These are phyloP conservation scores for Bruguiera gymnorhiza DNA, from an alignment of 345 rosid genomes.

Conservation along the genomic window DNA sequence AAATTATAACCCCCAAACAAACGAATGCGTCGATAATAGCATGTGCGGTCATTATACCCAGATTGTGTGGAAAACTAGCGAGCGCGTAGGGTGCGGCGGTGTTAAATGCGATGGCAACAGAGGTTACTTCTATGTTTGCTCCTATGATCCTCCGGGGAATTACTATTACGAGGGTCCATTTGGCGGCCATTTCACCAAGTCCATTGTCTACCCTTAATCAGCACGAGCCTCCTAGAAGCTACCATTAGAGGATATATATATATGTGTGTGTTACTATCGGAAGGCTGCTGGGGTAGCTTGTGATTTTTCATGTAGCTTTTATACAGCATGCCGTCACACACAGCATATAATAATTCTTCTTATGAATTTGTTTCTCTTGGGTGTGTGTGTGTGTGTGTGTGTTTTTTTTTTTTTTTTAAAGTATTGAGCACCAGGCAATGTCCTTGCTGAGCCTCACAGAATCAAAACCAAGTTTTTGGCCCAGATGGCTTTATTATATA, in stretches of 20 bases:
- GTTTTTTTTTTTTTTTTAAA: too few species aligned
- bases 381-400: too few species aligned
- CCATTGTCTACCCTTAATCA: conserved; percentile 10
- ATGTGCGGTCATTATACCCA: conserved; percentile 63
- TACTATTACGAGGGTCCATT: conserved; percentile 40
- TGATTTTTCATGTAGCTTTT: too few species aligned
- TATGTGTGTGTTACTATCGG: too few species aligned
- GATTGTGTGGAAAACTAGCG: conserved; percentile 42
- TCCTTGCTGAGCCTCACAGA: too few species aligned
- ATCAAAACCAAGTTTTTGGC: too few species aligned
- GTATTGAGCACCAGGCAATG: too few species aligned
- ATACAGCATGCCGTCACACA: too few species aligned
- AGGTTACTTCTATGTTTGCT: conserved; percentile 38
- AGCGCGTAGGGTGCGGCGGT: conserved; percentile 37
- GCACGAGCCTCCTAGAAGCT: not conserved
- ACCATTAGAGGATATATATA: not conserved
- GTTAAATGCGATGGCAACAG: conserved; percentile 17
- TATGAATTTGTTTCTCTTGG: too few species aligned
- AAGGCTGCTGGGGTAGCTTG: too few species aligned
- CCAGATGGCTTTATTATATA: too few species aligned
- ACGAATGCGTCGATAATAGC: conserved; percentile 23
- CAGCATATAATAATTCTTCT: too few species aligned
- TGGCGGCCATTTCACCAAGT: conserved; percentile 14
- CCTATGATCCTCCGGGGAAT: conserved; percentile 53
- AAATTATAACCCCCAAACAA: conserved; percentile 25